A percentile compares a stretch with the other conserved stretches of the same genome.
Conservation (phyloP, 805 yeast species). For the Saccharomyces mikatae region DNA sequence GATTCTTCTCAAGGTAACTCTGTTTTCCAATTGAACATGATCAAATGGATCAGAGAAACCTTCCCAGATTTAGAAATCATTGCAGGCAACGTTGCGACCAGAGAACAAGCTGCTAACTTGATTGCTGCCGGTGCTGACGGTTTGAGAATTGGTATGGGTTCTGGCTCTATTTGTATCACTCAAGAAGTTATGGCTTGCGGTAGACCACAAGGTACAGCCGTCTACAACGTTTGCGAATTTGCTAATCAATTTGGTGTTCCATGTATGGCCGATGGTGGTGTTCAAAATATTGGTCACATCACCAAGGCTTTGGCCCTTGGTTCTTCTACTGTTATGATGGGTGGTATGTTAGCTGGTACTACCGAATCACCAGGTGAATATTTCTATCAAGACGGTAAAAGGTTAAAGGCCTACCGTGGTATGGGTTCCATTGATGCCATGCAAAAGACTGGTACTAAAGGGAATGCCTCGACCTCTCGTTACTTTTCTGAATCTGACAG, state of each 20-base stretch:
- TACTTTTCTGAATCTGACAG: conserved; percentile 94
- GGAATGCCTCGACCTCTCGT: conserved; percentile 96
- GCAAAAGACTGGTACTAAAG: conserved; percentile 81
- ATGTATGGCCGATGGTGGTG: conserved; percentile 99
- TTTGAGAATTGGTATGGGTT: conserved; percentile 98
- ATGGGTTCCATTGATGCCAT: conserved; percentile 99
- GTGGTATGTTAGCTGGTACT: conserved; percentile 98
- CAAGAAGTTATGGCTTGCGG: conserved; percentile 99
- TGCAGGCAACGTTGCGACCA: conserved; percentile 97
- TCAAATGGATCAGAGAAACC: conserved; percentile 78
- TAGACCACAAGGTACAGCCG: conserved; percentile 99
- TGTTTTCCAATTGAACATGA: conserved; percentile 85
- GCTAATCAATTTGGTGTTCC: conserved; percentile 96
- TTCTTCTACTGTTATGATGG: conserved; percentile 98
- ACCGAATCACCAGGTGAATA: conserved; percentile 97
- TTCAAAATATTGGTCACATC: conserved; percentile 96
- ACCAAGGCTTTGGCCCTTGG: conserved; percentile 95
- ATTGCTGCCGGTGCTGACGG: conserved; percentile 97
- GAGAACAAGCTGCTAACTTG: conserved; percentile 96
- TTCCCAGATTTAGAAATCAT: conserved; percentile 78
- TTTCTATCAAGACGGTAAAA: conserved; percentile 95
- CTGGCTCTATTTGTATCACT: conserved; percentile 97
- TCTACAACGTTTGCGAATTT: conserved; percentile 86
- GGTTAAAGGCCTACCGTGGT: conserved; percentile 96
- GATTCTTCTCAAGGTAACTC: conserved; percentile 99